Base-by-base conservation (phyloP, 2,329 filamentous ascomycete species). In the Sporothrix inflata region DNA sequence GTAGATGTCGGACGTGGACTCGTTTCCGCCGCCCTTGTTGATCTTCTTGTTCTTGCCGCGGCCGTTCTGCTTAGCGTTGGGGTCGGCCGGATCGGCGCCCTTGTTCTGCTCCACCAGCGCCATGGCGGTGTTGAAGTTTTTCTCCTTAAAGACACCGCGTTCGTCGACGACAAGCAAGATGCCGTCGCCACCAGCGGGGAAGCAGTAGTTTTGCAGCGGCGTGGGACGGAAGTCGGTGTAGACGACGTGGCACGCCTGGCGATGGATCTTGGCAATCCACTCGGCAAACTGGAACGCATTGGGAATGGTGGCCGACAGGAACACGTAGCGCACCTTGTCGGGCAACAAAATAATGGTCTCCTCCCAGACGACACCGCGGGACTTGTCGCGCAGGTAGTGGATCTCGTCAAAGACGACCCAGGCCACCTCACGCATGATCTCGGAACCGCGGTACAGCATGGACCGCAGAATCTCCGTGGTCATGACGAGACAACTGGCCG, bases 361-460 rank as follows among this genome's bases (percentile, higher is more conserved):
- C 81, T 99, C 96, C 96, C 96, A 99, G 2, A 99, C 96, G 0
- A 99, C 96, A 85, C 96, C 96, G 82, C 96, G 89, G 68, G 90
- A 88, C 82, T 97, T 97, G 82, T 99, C 96, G 78, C 96, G 90
- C 90, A 99, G 91, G 83, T 99, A 99, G 82, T 99, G 96, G 74
- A 99, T 97, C 82, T 99, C 96, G 82, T 99, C 96, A 77, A 99
- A 99, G 1, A 99, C 86, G 1, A 99, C 97, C 96, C 96, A 99
- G 16, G 92, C 94, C 1, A 99, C 97, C 84, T 99, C 96, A 76
- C 96, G 94, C 95, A 99, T 99, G 76, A 99, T 98, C 84, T 99
- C 96, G 0, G 96, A 98, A 73, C 96, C 96, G 76, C 96, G 89
- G 82, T 99, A 99, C 83, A 99, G 81, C 96, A 99, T 99, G 21